phyloP scores from a whole-genome alignment of 2,329 filamentous ascomycete species.

The Scedosporium dehoogii region DNA sequence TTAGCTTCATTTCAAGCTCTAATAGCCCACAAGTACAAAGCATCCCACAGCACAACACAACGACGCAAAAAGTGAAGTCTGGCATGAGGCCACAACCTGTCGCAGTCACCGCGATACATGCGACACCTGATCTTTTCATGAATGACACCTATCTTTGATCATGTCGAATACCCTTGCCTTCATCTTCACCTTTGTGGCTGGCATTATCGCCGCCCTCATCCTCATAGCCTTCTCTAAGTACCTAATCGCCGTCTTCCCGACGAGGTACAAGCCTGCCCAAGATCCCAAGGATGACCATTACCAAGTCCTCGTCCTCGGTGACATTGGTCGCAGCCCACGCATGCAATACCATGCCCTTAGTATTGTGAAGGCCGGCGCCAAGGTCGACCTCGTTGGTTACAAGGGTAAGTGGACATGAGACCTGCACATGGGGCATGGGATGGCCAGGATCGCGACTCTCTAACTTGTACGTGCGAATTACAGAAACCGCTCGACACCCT shows the following conservation, averaged over 20 bases:
- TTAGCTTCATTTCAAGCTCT: too few species aligned
- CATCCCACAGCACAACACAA: background rate
- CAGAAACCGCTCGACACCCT: slow-evolving; percentile 72
- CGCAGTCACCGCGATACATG: background rate
- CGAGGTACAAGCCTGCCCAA: slow-evolving; percentile 23
- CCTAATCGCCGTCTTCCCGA: slow-evolving; percentile 20
- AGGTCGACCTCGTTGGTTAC: slow-evolving; percentile 82
- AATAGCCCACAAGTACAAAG: too few species aligned
- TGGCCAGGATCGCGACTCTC: background rate
- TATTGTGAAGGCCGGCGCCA: slow-evolving; percentile 70
- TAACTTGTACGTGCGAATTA: background rate
- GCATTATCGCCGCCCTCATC: slow-evolving; percentile 1
- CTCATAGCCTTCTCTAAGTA: slow-evolving; percentile 5
- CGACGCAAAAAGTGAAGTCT: background rate
- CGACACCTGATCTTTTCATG: background rate
- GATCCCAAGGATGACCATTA: slow-evolving; percentile 35
- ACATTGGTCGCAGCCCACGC: slow-evolving; percentile 88
- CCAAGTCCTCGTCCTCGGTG: slow-evolving; percentile 85
- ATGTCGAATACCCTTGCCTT: background rate
- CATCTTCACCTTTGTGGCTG: slow-evolving; percentile 8
- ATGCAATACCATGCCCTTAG: slow-evolving; percentile 99
- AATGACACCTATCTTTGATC: background rate
- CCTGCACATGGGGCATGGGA: too few species aligned
- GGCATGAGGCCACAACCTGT: background rate
- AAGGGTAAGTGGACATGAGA: slow-evolving; percentile 42